Evolutionary conservation across 306 rosid species (phyloP).

Genomic region (Quercus wislizeni): DNA sequence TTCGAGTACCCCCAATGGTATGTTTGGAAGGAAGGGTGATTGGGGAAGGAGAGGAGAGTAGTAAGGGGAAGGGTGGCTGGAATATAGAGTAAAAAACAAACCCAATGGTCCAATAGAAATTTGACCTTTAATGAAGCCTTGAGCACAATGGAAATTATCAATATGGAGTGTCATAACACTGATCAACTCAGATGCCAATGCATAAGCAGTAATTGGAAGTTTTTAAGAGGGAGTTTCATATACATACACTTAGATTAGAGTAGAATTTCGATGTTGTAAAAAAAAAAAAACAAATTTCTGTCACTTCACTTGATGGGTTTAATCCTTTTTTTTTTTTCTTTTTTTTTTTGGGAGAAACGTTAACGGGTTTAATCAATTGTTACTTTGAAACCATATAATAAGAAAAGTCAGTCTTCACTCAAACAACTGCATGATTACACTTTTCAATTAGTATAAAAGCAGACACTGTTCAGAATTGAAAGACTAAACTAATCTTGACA

Average conservation of each 20-base stretch:
- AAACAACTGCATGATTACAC: too few relatives aligned
- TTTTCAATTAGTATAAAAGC: too few relatives aligned
- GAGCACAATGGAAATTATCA: background rate
- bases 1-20: background rate
- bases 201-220: background rate
- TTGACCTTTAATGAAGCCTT: background rate
- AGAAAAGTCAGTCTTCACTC: too few relatives aligned
- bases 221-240: accelerated
- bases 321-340: background rate
- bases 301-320: slow-evolving; percentile 5
- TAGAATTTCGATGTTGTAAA: accelerated
- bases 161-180: background rate
- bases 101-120: background rate
- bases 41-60: too few relatives aligned
- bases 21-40: too few relatives aligned
- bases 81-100: background rate
- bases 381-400: background rate
- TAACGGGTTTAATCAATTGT: slow-evolving; percentile 15
- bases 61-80: too few relatives aligned
- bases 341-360: background rate
- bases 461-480: too few relatives aligned
- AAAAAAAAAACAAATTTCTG: background rate
- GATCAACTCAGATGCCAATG: background rate
- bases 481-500: background rate
- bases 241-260: accelerated